Conservation (phyloP, 805 yeast species). For the Pichia nanzhaoensis region DNA sequence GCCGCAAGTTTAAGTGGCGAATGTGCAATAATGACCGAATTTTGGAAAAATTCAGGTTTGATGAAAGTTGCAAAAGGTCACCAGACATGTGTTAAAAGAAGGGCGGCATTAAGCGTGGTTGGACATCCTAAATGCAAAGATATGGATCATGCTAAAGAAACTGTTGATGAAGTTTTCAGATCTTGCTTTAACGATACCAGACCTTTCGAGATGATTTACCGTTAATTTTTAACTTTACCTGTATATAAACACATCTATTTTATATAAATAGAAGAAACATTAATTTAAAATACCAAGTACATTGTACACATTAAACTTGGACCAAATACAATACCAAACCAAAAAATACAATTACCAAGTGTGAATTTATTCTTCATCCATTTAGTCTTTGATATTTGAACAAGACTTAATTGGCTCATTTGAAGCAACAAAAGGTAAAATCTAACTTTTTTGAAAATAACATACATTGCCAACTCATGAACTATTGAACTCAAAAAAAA, state of each 20-base stretch:
- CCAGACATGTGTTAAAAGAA: slow-evolving; percentile 82
- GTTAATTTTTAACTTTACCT: slow-evolving; percentile 30
- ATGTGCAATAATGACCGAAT: slow-evolving; percentile 84
- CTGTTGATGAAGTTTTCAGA: slow-evolving; percentile 84
- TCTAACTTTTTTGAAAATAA: slow-evolving; percentile 70
- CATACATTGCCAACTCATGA: slow-evolving; percentile 91
- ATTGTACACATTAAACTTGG: slow-evolving; percentile 84
- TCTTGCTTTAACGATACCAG: slow-evolving; percentile 92
- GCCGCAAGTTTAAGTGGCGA: slow-evolving; percentile 93
- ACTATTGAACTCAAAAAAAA: slow-evolving; percentile 73
- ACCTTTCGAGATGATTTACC: slow-evolving; percentile 89
- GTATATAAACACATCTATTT: neutral
- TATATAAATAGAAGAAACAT: neutral
- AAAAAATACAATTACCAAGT: slow-evolving; percentile 76
- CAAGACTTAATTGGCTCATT: slow-evolving; percentile 81
- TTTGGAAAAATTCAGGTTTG: slow-evolving; percentile 34
- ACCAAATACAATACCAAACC: slow-evolving; percentile 88
- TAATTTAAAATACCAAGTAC: slow-evolving; percentile 60
- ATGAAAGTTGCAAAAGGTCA: slow-evolving; percentile 55
- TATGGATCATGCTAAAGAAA: slow-evolving; percentile 65
- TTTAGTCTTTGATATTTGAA: slow-evolving; percentile 53
- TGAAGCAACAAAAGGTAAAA: slow-evolving; percentile 78
- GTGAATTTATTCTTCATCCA: slow-evolving; percentile 49
- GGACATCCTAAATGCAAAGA: slow-evolving; percentile 80
- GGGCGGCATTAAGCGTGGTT: slow-evolving; percentile 78